phyloP scores from a whole-genome alignment of 495 filamentous ascomycete species.

The Penicillium roqueforti region DNA sequence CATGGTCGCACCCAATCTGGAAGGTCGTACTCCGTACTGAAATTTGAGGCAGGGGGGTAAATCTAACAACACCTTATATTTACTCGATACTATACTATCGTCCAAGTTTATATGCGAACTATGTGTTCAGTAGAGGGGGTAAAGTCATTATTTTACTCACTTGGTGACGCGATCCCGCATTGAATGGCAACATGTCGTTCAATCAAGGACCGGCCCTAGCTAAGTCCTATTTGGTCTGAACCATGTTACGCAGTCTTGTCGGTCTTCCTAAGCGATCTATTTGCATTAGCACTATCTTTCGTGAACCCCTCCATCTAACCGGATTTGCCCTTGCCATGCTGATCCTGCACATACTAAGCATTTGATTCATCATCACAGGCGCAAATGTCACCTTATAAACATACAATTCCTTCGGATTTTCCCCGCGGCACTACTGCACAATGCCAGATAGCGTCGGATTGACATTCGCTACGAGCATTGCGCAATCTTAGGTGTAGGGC shows the following conservation, averaged over 20 bases:
- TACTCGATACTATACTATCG: no score
- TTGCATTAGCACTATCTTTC: background rate
- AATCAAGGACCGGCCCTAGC: background rate
- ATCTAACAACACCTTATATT: no score
- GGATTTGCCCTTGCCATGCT: background rate
- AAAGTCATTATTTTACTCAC: no score
- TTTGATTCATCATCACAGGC: background rate
- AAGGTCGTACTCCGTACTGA: no score
- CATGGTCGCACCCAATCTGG: no score
- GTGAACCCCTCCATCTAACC: background rate
- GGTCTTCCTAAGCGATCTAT: background rate
- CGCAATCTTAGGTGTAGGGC: background rate
- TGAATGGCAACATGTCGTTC: background rate
- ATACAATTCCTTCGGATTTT: background rate
- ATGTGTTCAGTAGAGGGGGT: background rate
- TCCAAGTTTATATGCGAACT: no score
- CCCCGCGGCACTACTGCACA: background rate
- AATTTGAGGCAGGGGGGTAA: no score
- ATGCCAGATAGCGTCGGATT: background rate
- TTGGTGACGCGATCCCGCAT: background rate
- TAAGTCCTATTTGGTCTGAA: no score
- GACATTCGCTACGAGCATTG: background rate
- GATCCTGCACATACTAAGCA: background rate
- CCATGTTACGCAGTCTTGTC: background rate
- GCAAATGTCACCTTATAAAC: background rate